These are phyloP conservation scores for Tolypocladium endophyticum DNA, from an alignment of 2,329 filamentous ascomycete species.

Conservation along the genomic window DNA sequence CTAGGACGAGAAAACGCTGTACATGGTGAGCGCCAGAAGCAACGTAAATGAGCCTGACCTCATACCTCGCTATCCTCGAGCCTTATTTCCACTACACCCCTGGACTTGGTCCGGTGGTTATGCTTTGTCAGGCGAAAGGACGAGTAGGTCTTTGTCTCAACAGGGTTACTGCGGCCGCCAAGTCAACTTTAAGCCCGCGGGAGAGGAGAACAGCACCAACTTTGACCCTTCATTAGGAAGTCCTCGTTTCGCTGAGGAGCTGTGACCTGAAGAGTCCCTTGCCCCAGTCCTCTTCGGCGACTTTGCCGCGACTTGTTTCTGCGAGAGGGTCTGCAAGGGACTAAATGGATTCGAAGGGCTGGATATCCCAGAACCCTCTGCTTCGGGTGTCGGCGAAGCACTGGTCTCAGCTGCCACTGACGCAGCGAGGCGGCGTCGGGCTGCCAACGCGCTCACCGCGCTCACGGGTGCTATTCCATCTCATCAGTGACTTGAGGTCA, in stretches of 20 bases:
- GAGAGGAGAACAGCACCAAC: neutral
- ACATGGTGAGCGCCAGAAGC: constrained; percentile 7
- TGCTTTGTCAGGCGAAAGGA: constrained; percentile 34
- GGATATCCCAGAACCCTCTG: constrained; percentile 9
- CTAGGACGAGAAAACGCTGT: constrained; percentile 52
- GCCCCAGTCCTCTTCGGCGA: constrained; percentile 10
- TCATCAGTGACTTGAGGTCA: neutral
- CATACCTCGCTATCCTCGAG: constrained; percentile 40
- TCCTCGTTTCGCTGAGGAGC: neutral
- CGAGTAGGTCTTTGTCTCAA: constrained; percentile 19
- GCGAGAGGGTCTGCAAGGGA: constrained; percentile 12
- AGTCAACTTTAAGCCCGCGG: neutral
- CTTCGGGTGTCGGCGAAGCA: neutral
- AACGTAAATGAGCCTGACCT: neutral
- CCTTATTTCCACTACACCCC: constrained; percentile 29
- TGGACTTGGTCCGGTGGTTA: constrained; percentile 28
- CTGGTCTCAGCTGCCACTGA: constrained; percentile 6
- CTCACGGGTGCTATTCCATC: constrained; percentile 13
- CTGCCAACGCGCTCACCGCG: constrained; percentile 27
- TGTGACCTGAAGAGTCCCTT: neutral
- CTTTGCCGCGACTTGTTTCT: constrained; percentile 3
- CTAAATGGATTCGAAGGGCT: constrained; percentile 18
- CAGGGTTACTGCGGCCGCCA: neutral
- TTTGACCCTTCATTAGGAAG: neutral
- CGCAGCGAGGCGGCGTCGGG: constrained; percentile 17